These are phyloP conservation scores for Cystobasidium tubakii DNA, from an alignment of 768 basidiomycete species.

Conservation along the genomic window DNA sequence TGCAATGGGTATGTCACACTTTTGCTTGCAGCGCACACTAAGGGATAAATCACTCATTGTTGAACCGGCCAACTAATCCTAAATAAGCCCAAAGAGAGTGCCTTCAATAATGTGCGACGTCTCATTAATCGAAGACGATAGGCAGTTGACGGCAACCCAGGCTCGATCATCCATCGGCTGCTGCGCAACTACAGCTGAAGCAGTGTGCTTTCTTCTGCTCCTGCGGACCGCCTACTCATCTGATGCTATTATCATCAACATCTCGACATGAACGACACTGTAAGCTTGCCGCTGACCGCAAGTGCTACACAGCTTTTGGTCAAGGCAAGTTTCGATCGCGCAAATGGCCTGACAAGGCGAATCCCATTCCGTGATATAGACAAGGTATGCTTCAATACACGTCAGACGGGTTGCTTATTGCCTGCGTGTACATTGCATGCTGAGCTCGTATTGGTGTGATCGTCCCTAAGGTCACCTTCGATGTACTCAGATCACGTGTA, in stretches of 20 bases:
- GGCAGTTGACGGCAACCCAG: too few relatives aligned
- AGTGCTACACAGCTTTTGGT: neutral
- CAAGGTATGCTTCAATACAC: slow-evolving; percentile 1
- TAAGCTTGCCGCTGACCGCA: neutral
- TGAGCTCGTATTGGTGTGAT: neutral
- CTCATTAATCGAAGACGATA: too few relatives aligned
- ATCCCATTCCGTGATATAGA: neutral
- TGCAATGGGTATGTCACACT: too few relatives aligned
- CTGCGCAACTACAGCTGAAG: neutral
- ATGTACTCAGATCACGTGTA: neutral
- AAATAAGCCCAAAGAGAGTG: too few relatives aligned
- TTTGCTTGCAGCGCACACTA: too few relatives aligned
- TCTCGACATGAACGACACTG: neutral
- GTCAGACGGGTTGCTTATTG: too few relatives aligned
- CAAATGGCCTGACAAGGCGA: neutral
- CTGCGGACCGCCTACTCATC: too few relatives aligned
- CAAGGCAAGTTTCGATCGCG: slow-evolving; percentile 12
- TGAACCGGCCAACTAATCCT: too few relatives aligned
- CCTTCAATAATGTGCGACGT: too few relatives aligned
- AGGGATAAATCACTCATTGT: too few relatives aligned
- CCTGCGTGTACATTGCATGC: too few relatives aligned
- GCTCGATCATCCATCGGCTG: neutral
- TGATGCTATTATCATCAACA: neutral
- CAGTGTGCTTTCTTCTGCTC: neutral
- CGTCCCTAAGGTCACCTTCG: slow-evolving; percentile 1